Conservation (phyloP, 768 basidiomycete species). For the Lentinula lateritia region DNA sequence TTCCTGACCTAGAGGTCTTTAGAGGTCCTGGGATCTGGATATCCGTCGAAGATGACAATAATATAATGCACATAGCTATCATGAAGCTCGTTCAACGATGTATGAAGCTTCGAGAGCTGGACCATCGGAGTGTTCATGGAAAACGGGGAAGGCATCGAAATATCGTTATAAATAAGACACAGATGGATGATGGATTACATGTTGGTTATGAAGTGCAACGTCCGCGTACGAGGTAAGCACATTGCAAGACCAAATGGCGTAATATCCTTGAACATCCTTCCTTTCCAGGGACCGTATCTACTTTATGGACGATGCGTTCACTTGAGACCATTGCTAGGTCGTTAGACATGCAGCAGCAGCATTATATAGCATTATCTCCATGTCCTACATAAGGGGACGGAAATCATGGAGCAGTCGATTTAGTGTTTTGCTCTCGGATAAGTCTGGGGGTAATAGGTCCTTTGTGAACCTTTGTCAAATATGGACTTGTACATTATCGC, state of each 20-base stretch:
- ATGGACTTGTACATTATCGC: too few relatives aligned
- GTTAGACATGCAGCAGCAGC: too few relatives aligned
- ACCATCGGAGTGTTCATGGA: conserved; percentile 30
- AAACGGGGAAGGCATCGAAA: conserved; percentile 27
- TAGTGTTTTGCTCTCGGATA: too few relatives aligned
- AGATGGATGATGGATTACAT: conserved; percentile 18
- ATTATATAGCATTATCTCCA: too few relatives aligned
- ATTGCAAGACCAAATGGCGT: background rate
- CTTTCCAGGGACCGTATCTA: background rate
- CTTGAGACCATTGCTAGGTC: background rate
- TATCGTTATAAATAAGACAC: conserved; percentile 31
- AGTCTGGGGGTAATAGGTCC: too few relatives aligned
- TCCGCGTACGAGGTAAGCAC: conserved; percentile 23
- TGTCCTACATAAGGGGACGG: too few relatives aligned
- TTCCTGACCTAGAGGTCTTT: conserved; percentile 37
- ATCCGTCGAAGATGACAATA: conserved; percentile 27
- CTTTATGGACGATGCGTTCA: conserved; percentile 5
- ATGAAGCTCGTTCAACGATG: conserved; percentile 31
- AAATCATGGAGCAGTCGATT: too few relatives aligned
- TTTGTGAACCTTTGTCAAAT: too few relatives aligned
- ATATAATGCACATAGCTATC: conserved; percentile 36
- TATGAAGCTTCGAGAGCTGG: conserved; percentile 36
- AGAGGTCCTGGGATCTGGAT: conserved; percentile 38
- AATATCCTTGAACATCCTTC: background rate
- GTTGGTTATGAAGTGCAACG: conserved; percentile 28